phyloP scores from a whole-genome alignment of 306 rosid genomes.

The Begonia fuchsioides region DNA sequence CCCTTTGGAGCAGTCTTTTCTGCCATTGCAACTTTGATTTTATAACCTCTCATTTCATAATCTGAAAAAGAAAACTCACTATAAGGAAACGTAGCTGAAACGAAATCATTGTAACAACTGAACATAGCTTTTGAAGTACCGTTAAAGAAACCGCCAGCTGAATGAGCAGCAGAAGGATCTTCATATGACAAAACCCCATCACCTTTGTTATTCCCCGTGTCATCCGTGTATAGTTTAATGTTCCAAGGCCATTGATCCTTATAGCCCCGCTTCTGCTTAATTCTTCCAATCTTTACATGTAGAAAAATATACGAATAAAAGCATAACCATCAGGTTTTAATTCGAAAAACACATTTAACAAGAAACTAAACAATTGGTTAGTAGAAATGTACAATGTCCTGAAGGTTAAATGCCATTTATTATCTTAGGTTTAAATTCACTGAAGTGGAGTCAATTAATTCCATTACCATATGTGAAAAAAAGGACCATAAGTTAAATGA shows the following conservation, averaged over 20 bases:
- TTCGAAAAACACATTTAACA: too few species aligned
- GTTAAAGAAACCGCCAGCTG: constrained; percentile 85
- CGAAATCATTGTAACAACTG: too few species aligned
- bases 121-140: constrained; percentile 23
- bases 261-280: constrained; percentile 96
- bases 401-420: too few species aligned
- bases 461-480: too few species aligned
- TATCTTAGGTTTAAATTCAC: too few species aligned
- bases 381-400: too few species aligned
- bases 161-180: constrained; percentile 94
- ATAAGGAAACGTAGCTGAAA: constrained; percentile 5
- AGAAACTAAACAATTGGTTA: too few species aligned
- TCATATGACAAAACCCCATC: constrained; percentile 88
- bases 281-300: constrained; percentile 68
- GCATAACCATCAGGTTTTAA: too few species aligned
- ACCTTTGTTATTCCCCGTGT: constrained; percentile 82
- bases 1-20: constrained; percentile 90
- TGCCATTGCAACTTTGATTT: constrained; percentile 85
- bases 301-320: too few species aligned
- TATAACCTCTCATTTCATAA: constrained; percentile 73
- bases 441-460: too few species aligned
- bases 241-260: constrained; percentile 99
- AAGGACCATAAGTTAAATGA: too few species aligned
- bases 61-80: constrained; percentile 28
- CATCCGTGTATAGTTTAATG: constrained; percentile 86